Conservation (phyloP, 768 basidiomycete species). For the Coprinellus micaceus region DNA sequence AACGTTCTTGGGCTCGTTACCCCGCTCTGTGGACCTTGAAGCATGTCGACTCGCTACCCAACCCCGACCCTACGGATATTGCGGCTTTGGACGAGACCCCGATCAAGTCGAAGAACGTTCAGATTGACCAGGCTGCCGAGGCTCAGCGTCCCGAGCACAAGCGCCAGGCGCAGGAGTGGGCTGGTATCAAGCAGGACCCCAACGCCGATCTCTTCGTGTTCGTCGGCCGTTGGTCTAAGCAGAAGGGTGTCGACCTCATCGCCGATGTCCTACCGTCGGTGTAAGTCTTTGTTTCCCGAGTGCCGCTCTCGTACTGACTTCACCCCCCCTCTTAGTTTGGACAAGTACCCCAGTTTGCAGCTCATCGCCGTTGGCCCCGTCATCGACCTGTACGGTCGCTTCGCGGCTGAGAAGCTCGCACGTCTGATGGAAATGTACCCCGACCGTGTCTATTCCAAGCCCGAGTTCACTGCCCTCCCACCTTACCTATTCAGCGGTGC, state of each 20-base stretch:
- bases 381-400: constrained; percentile 92
- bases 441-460: constrained; percentile 92
- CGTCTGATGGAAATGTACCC: constrained; percentile 95
- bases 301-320: constrained; percentile 1
- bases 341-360: constrained; percentile 83
- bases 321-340: constrained; percentile 47
- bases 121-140: constrained; percentile 78
- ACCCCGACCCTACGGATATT: constrained; percentile 93
- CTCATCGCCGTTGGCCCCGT: constrained; percentile 89
- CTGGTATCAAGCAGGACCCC: constrained; percentile 87
- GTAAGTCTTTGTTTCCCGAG: constrained; percentile 39
- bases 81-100: constrained; percentile 85
- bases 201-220: constrained; percentile 90
- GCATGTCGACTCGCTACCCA: constrained; percentile 92
- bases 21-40: constrained; percentile 95
- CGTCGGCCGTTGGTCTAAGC: constrained; percentile 97
- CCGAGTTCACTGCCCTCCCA: constrained; percentile 91
- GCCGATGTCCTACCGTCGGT: constrained; percentile 92
- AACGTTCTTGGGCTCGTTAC: constrained; percentile 95
- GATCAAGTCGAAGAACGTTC: constrained; percentile 62
- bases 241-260: constrained; percentile 96
- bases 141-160: constrained; percentile 89
- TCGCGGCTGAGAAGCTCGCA: constrained; percentile 90
- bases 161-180: constrained; percentile 94
- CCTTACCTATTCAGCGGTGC: constrained; percentile 93